Evolutionary conservation across 129 eudicot genomes (phyloP).

Genomic region (Pulicaria dysenterica): DNA sequence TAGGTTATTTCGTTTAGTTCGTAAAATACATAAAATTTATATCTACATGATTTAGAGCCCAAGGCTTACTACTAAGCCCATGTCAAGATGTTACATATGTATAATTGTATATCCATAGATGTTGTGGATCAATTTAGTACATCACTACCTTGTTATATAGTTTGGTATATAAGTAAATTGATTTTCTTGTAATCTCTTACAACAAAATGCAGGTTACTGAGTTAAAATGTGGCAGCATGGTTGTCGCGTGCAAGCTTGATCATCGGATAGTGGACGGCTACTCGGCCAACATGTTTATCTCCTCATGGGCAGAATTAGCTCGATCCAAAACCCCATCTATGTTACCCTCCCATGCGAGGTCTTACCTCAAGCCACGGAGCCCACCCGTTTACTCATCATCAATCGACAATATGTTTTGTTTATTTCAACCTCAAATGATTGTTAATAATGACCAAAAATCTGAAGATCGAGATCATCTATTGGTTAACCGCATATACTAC

Average conservation of each 20-base stretch:
- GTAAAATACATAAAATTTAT: too few relatives aligned
- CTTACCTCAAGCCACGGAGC: constrained; percentile 47
- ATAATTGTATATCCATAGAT: too few relatives aligned
- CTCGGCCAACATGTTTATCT: constrained; percentile 66
- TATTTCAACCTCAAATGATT: constrained; percentile 2
- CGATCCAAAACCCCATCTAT: constrained; percentile 34
- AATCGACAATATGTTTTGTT: constrained; percentile 8
- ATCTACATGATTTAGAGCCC: too few relatives aligned
- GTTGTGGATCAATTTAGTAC: too few relatives aligned
- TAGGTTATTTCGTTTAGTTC: too few relatives aligned
- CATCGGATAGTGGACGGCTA: constrained; percentile 62
- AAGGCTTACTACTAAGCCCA: too few relatives aligned
- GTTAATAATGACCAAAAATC: background rate
- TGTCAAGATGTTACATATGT: too few relatives aligned
- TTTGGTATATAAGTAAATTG: background rate
- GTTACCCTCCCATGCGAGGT: constrained; percentile 55
- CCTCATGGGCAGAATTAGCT: constrained; percentile 56
- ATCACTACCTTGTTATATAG: too few relatives aligned
- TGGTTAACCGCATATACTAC: constrained; percentile 42
- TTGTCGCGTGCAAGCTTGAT: constrained; percentile 49
- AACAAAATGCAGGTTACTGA: constrained; percentile 43
- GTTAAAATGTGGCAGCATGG: constrained; percentile 53
- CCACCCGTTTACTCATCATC: constrained; percentile 28
- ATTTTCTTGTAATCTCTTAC: background rate
- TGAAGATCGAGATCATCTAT: constrained; percentile 10